A percentile compares a stretch with the other conserved stretches of the same genome.
Conservation (phyloP, 2,329 filamentous ascomycete genomes). For the Epichloe elymi region DNA sequence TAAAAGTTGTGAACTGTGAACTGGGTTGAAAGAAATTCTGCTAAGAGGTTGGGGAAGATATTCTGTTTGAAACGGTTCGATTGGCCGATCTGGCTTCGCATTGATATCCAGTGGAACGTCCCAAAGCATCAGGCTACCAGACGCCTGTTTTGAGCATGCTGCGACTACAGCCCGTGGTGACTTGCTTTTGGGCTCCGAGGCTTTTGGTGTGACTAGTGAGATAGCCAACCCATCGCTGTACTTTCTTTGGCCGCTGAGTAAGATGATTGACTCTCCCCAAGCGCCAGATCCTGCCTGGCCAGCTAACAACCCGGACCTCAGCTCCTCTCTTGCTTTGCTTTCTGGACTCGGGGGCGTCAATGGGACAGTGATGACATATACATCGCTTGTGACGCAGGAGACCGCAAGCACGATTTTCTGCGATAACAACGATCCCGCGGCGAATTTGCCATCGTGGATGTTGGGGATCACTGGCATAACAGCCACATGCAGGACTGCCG, state of each 20-base stretch:
- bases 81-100: constrained; percentile 14
- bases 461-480: constrained; percentile 39
- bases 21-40: constrained; percentile 47
- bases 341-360: constrained; percentile 47
- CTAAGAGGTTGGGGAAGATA: constrained; percentile 41
- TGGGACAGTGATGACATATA: constrained; percentile 45
- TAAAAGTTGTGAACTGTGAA: constrained; percentile 43
- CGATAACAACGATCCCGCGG: constrained; percentile 34
- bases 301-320: constrained; percentile 36
- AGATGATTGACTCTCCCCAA: constrained; percentile 48
- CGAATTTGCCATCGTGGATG: constrained; percentile 33
- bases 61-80: constrained; percentile 46
- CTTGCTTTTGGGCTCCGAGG: constrained; percentile 23
- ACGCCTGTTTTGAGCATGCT: constrained; percentile 45
- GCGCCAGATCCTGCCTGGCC: constrained; percentile 44
- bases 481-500: constrained; percentile 41
- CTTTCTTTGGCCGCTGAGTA: constrained; percentile 39
- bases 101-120: constrained; percentile 36
- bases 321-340: constrained; percentile 42
- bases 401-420: constrained; percentile 49
- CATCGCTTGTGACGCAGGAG: constrained; percentile 42
- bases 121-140: constrained; percentile 45
- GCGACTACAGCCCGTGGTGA: constrained; percentile 40
- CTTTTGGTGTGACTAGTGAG: constrained; percentile 31
- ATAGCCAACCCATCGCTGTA: constrained; percentile 43